Evolutionary conservation across 768 basidiomycete genomes (phyloP).

Genomic region (Termitomyces sp.): DNA sequence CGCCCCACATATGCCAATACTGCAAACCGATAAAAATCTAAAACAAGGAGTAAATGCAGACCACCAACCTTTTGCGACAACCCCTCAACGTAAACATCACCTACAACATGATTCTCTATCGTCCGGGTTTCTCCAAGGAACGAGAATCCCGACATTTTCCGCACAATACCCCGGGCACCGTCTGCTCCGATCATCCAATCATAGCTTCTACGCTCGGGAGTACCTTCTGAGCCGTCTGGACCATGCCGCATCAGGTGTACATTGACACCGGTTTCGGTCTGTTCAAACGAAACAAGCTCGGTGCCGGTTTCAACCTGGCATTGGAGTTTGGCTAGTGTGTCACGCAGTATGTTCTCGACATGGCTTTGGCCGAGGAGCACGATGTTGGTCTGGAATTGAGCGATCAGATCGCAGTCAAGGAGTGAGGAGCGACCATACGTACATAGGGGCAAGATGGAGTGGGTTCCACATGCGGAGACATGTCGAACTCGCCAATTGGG

Average conservation of each 20-base stretch:
- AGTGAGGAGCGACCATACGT: slow-evolving; percentile 2
- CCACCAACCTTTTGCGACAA: slow-evolving; percentile 32
- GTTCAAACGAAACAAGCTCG: slow-evolving; percentile 40
- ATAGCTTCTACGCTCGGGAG: slow-evolving; percentile 24
- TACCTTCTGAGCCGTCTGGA: slow-evolving; percentile 10
- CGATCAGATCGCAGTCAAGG: not conserved
- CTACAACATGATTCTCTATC: slow-evolving; percentile 32
- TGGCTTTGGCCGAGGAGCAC: slow-evolving; percentile 31
- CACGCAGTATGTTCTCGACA: slow-evolving; percentile 35
- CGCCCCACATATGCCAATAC: slow-evolving; percentile 49
- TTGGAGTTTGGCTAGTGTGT: slow-evolving; percentile 26
- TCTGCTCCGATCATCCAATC: slow-evolving; percentile 42
- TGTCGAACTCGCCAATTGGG: slow-evolving; percentile 26
- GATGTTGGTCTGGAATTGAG: slow-evolving; percentile 23
- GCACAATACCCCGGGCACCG: slow-evolving; percentile 38
- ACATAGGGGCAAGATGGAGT: slow-evolving; percentile 33
- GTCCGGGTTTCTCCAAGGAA: slow-evolving; percentile 37
- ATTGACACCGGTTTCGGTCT: slow-evolving; percentile 29
- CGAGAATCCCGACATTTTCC: slow-evolving; percentile 34
- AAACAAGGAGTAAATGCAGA: not conserved
- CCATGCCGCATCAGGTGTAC: slow-evolving; percentile 29
- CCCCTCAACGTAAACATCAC: slow-evolving; percentile 39
- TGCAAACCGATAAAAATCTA: slow-evolving; percentile 13
- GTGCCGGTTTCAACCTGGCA: slow-evolving; percentile 40
- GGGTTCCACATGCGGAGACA: slow-evolving; percentile 24